Conservation (phyloP, 129 eudicot genomes). For the Deinandra increscens region DNA sequence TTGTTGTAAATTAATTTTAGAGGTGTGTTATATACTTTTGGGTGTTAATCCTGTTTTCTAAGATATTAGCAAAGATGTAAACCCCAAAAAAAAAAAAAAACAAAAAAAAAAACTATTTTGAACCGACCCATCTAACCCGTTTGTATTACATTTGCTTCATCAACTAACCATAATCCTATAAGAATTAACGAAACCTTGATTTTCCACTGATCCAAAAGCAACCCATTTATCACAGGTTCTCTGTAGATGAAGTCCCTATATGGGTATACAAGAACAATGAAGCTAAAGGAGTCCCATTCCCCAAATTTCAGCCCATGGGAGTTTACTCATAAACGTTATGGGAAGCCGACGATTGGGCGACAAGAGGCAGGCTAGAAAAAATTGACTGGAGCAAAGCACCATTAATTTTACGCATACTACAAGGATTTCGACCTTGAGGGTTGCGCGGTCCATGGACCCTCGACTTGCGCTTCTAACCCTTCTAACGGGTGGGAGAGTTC, state of each 20-base stretch:
- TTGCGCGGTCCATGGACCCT: conserved; percentile 18
- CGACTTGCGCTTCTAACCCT: conserved; percentile 20
- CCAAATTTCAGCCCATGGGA: conserved; percentile 86
- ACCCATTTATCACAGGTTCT: conserved; percentile 51
- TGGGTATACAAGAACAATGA: conserved; percentile 94
- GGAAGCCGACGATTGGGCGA: conserved; percentile 55
- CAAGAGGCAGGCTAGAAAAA: conserved; percentile 22
- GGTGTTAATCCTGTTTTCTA: background rate
- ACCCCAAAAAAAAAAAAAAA: too few relatives aligned
- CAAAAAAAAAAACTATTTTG: background rate
- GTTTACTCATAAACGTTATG: conserved; percentile 85
- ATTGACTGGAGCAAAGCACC: conserved; percentile 22
- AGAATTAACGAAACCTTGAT: too few relatives aligned
- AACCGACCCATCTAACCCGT: background rate
- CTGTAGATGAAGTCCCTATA: conserved; percentile 77
- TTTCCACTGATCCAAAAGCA: background rate
- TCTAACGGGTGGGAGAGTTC: conserved; percentile 14
- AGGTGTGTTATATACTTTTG: background rate
- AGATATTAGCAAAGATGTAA: too few relatives aligned
- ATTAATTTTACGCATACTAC: conserved; percentile 23
- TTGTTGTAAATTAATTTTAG: too few relatives aligned
- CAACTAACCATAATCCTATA: background rate
- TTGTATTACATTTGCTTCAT: background rate
- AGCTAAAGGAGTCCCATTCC: conserved; percentile 81
- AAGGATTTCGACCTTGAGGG: conserved; percentile 25